Base-by-base conservation (phyloP, 1,139 yeast genomes). In the Eremothecium coryli region DNA sequence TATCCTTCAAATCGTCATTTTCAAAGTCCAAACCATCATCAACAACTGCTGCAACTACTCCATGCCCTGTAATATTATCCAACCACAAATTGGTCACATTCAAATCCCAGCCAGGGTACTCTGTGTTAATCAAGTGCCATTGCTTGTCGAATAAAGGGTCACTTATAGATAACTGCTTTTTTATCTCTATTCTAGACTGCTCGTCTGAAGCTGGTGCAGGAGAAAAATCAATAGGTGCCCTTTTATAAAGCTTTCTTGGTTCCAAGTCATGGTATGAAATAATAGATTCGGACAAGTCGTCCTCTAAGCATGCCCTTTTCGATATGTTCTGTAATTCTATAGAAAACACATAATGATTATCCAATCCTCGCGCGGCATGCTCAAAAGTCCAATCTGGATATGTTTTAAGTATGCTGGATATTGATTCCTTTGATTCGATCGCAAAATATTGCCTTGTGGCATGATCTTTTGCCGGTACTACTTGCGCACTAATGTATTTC, bases 1-100 rank as follows among this genome's bases (percentile, higher is more conserved):
- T 82, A 25, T 66, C 74, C 29, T 66, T 65, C 40, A 93, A 64
- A 58, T 93, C 98, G 0, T 65, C 70, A 49, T 76, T 74, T 37
- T 79, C 82, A 53, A 71, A 76, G 58, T 93, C 98, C 23, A 93
- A 61, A 1, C 99, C 99, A 58, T 93, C 99, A 56, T 93, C 99
- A 1, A 93, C 80, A 24, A 93, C 70, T 2, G 96, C 95, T 1
- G 88, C 80, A 3, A 82, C 84, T 3, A 81, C 64, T 4, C 93
- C 93, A 31, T 70, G 62, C 1, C 99, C 99, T 1, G 93, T 80
- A 37, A 81, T 72, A 30, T 82, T 82, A 45, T 76, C 76, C 26
- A 67, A 64, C 98, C 98, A 90, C 13, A 85, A 75, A 0, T 84
- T 93, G 1, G 85, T 65, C 9, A 85, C 93, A 52, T 93, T 90